Conservation (phyloP, 108 stramenopile genomes). For the Skeletonema menzelii region DNA sequence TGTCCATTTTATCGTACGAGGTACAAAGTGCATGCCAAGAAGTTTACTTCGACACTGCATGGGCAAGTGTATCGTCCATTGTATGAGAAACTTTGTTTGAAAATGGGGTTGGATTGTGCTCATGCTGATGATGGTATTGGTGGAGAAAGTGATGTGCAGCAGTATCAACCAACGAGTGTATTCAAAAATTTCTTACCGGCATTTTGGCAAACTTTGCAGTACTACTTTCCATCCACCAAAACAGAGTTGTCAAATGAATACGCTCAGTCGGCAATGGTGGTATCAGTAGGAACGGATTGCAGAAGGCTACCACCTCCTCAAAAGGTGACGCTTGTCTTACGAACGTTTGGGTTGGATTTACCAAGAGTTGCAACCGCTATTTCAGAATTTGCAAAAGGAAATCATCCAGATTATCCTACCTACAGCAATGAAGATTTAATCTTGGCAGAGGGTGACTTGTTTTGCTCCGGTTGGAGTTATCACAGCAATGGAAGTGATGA, state of each 20-base stretch:
- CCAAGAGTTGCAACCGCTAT: conserved; percentile 59
- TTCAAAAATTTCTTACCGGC: conserved; percentile 67
- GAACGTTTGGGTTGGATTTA: conserved; percentile 83
- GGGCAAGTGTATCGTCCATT: conserved; percentile 55
- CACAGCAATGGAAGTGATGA: not conserved
- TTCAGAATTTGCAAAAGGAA: conserved; percentile 69
- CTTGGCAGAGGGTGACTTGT: conserved; percentile 39
- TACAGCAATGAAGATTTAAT: conserved; percentile 55
- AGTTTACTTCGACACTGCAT: conserved; percentile 52
- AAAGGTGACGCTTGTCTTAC: conserved; percentile 65
- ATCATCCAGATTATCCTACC: conserved; percentile 70
- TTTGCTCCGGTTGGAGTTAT: conserved; percentile 56
- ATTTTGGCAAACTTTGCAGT: conserved; percentile 66
- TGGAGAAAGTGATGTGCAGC: not conserved
- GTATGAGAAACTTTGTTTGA: conserved; percentile 33
- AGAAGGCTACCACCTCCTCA: conserved; percentile 15
- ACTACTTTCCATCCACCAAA: conserved; percentile 33
- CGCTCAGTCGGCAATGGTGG: not conserved
- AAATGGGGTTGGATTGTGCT: conserved; percentile 9
- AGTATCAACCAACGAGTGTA: not conserved
- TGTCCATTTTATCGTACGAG: conserved; percentile 82
- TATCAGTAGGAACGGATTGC: not conserved
- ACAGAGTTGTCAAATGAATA: not conserved
- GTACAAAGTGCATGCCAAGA: conserved; percentile 56
- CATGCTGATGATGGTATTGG: not conserved